Evolutionary conservation across 139 green algal species (phyloP), one percentile per base, ranked within the genome.

Genomic region (Yamagishiella unicocca): DNA sequence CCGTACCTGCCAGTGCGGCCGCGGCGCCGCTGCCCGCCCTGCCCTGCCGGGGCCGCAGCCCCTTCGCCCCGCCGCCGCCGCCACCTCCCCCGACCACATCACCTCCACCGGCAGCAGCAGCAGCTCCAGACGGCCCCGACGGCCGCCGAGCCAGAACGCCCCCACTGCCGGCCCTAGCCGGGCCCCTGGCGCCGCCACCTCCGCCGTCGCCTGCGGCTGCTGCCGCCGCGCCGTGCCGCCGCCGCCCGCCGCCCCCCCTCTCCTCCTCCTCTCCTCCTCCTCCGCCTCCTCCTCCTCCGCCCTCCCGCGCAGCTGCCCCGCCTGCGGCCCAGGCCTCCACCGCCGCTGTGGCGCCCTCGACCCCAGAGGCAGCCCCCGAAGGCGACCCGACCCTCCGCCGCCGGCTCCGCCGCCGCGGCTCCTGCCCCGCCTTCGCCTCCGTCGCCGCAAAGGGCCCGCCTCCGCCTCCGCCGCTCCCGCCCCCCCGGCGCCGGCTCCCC

Each of bases 391-490:
- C n/a, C 64, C 31, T 40, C 64, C 64, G 31, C n/a, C 31, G 31
- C 64, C 64, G n/a, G 10, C 71, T 37, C 40, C 71, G 27, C 40
- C 71, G 71, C 71, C 71, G 42, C 38, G 66, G 35, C 66, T 74
- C 66, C 31, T 74, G 66, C 33, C 66, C n/a, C 66, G 7, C 66
- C 31, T 45, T 45, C 66, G n/a, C 43, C 27, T 2, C 10, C 12
- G 40, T 42, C 8, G 43, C 71, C 9, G 14, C 61, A 33, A 35
- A 3, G 19, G 25, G 9, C 61, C 25, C 61, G 61, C 61, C 61
- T 6, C 31, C 64, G 6, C 64, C 64, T 25, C 8, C 2, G 25
- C 72, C 10, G 4, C 67, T 12, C 67, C 37, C 67, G n/a, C 22
- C 37, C n/a, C 27, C 72, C n/a, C 1, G 4, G 12, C 27, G 66